phyloP scores from a whole-genome alignment of 345 rosid species.

The Citrus medica region DNA sequence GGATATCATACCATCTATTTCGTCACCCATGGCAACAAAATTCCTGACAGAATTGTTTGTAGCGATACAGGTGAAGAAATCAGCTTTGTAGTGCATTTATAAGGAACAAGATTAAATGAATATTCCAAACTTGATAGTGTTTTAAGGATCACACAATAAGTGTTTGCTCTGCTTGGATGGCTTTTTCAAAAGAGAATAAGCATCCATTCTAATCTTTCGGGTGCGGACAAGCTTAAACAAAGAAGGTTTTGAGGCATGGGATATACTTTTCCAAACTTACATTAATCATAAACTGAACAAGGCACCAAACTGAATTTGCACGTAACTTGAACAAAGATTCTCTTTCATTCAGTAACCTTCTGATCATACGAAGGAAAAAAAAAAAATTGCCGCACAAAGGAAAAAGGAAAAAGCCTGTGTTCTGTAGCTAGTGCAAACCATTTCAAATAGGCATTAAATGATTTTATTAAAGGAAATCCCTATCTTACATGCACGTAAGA shows the following conservation, averaged over 20 bases:
- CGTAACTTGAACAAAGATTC: too few relatives aligned
- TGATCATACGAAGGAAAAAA: neutral
- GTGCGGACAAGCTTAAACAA: neutral
- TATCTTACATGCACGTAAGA: too few relatives aligned
- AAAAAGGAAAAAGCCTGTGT: too few relatives aligned
- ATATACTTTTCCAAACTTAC: neutral
- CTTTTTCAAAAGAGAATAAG: neutral
- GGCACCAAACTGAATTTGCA: too few relatives aligned
- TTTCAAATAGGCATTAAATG: too few relatives aligned
- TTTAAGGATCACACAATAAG: neutral
- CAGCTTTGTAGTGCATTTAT: neutral
- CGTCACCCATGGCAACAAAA: conserved; percentile 20
- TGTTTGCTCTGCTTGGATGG: conserved; percentile 4
- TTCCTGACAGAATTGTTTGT: neutral
- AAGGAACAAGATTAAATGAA: neutral
- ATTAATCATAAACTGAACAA: neutral
- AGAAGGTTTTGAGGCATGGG: neutral
- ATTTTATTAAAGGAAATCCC: too few relatives aligned
- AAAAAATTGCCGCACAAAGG: neutral
- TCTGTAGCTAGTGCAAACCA: neutral
- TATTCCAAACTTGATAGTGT: conserved; percentile 9
- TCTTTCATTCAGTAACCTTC: neutral
- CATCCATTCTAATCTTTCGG: conserved; percentile 20
- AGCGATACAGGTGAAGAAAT: neutral
- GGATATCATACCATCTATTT: conserved; percentile 12